Evolutionary conservation across 73 alveolate genomes (phyloP).

Genomic region (Paramecium biaurelia): DNA sequence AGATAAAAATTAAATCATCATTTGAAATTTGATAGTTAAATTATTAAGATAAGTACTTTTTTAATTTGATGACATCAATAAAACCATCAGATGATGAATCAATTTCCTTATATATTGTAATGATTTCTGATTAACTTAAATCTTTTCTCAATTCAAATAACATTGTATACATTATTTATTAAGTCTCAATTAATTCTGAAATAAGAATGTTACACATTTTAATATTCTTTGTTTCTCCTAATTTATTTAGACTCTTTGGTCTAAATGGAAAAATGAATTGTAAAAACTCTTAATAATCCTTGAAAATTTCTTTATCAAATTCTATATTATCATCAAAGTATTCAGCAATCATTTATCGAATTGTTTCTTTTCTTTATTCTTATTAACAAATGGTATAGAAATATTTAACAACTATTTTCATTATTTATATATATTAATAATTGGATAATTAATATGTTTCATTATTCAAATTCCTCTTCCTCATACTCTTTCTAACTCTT

Average conservation of each 20-base stretch:
- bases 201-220: not conserved
- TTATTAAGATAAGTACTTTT: not conserved
- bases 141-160: not conserved
- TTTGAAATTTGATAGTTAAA: not conserved
- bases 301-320: not conserved
- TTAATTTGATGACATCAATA: not conserved
- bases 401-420: conserved; percentile 45
- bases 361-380: not conserved
- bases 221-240: not conserved
- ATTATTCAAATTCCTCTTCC: conserved; percentile 31
- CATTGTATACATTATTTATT: not conserved
- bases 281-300: not conserved
- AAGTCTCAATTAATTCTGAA: not conserved
- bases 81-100: not conserved
- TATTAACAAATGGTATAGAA: not conserved
- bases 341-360: conserved; percentile 48
- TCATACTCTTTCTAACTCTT: not conserved
- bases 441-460: conserved; percentile 8
- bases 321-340: not conserved
- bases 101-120: not conserved
- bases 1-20: conserved; percentile 1
- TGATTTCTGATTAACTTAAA: not conserved
- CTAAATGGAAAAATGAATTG: not conserved
- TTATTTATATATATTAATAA: not conserved
- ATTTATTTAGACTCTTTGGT: not conserved